A percentile compares a stretch with the other conserved stretches of the same genome.
Evolutionary conservation across 164 flowering plant species (phyloP).

Genomic region (Aristolochia californica): DNA sequence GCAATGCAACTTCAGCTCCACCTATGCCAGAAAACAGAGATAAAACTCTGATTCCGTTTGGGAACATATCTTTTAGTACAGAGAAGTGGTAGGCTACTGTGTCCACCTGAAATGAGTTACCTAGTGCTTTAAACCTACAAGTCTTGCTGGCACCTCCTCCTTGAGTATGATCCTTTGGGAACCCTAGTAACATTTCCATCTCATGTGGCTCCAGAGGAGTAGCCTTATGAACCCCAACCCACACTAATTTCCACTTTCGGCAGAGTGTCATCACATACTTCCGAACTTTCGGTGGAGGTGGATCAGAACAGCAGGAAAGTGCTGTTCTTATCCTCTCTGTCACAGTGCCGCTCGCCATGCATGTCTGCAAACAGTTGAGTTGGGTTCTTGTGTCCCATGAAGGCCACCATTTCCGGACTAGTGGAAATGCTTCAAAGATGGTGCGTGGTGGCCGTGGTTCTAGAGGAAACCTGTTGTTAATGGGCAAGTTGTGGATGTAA

Average conservation of each 20-base stretch:
- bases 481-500: conserved; percentile 83
- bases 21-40: conserved; percentile 41
- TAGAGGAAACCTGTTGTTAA: conserved; percentile 51
- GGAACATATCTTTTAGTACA: conserved; percentile 20
- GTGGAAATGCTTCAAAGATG: conserved; percentile 66
- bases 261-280: conserved; percentile 59
- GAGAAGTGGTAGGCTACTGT: conserved; percentile 37
- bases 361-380: conserved; percentile 71
- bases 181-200: conserved; percentile 27
- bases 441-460: conserved; percentile 64
- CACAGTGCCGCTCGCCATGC: conserved; percentile 60
- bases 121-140: conserved; percentile 22
- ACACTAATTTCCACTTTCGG: conserved; percentile 83
- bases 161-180: conserved; percentile 26
- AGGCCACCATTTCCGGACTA: conserved; percentile 87
- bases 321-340: conserved; percentile 64
- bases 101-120: conserved; percentile 33
- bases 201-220: conserved; percentile 67
- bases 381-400: conserved; percentile 74
- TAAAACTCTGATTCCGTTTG: conserved; percentile 22
- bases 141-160: conserved; percentile 26
- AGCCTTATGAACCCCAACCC: conserved; percentile 85
- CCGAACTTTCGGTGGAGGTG: conserved; percentile 53
- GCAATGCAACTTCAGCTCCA: conserved; percentile 55
- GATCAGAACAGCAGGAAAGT: conserved; percentile 35